phyloP scores from a whole-genome alignment of 2,329 filamentous ascomycete genomes.

The Chaetomium sp. region DNA sequence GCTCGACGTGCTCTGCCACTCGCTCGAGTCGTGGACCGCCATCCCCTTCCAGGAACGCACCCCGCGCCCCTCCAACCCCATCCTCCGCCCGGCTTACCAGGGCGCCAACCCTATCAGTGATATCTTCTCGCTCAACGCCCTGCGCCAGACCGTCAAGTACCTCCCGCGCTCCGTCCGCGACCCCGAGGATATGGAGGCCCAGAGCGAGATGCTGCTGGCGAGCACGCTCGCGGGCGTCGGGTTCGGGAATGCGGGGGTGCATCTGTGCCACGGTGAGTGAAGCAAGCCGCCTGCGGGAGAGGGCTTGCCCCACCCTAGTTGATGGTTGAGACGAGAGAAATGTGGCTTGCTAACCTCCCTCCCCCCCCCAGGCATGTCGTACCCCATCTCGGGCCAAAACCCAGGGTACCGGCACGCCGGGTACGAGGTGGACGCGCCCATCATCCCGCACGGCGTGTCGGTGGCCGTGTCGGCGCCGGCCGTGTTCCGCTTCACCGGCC shows the following conservation, averaged over 20 bases:
- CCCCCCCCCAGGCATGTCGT: slow-evolving; percentile 74
- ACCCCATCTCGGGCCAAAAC: slow-evolving; percentile 95
- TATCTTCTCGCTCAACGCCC: slow-evolving; percentile 88
- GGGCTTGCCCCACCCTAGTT: no score
- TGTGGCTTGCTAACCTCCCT: no score
- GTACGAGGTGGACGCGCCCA: slow-evolving; percentile 73
- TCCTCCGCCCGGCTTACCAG: slow-evolving; percentile 90
- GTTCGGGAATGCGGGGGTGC: slow-evolving; percentile 96
- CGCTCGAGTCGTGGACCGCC: slow-evolving; percentile 94
- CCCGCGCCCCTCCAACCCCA: slow-evolving; percentile 84
- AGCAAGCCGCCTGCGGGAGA: no score
- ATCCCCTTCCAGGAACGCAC: slow-evolving; percentile 89
- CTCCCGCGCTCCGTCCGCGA: slow-evolving; percentile 84
- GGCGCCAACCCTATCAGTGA: slow-evolving; percentile 97
- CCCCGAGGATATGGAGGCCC: slow-evolving; percentile 88
- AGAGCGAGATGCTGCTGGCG: slow-evolving; percentile 92
- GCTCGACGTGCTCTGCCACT: slow-evolving; percentile 92
- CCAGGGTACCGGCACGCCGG: slow-evolving; percentile 84
- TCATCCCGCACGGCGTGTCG: slow-evolving; percentile 95
- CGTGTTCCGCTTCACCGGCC: slow-evolving; percentile 89
- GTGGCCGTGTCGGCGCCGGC: slow-evolving; percentile 92
- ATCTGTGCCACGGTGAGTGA: slow-evolving; percentile 65
- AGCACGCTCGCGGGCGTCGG: slow-evolving; percentile 93
- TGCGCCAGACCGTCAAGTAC: slow-evolving; percentile 85
- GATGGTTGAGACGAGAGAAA: no score